These are phyloP conservation scores for Colletotrichum liriopes DNA, from an alignment of 2,329 filamentous ascomycete species.

Conservation along the genomic window DNA sequence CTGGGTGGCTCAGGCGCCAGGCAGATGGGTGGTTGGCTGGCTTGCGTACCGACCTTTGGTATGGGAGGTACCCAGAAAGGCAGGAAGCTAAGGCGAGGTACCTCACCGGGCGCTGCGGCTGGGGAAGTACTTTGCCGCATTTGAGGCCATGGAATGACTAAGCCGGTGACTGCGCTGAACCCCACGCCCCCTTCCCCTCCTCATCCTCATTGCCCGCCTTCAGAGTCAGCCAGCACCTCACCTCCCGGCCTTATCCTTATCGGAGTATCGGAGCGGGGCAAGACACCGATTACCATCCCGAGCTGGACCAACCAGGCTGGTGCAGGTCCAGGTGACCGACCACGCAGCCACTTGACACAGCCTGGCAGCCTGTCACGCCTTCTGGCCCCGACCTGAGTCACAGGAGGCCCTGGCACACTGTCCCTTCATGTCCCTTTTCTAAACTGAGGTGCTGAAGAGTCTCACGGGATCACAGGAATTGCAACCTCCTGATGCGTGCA, in stretches of 20 bases:
- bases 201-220: background rate
- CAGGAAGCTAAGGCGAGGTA: slow-evolving; percentile 21
- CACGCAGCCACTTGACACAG: slow-evolving; percentile 38
- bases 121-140: slow-evolving; percentile 1
- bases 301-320: slow-evolving; percentile 22
- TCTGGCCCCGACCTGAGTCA: slow-evolving; percentile 36
- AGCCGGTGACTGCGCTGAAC: slow-evolving; percentile 12
- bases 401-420: slow-evolving; percentile 39
- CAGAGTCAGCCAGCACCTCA: slow-evolving; percentile 14
- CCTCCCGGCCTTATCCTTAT: slow-evolving; percentile 40
- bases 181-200: slow-evolving; percentile 11
- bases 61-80: slow-evolving; percentile 15
- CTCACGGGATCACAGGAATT: slow-evolving; percentile 30
- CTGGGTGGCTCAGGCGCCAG: slow-evolving; percentile 37
- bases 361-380: slow-evolving; percentile 37
- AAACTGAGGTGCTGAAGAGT: slow-evolving; percentile 13
- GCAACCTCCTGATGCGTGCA: slow-evolving; percentile 38
- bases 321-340: slow-evolving; percentile 39
- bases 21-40: slow-evolving; percentile 8
- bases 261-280: slow-evolving; percentile 41
- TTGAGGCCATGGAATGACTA: slow-evolving; percentile 11
- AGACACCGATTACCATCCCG: slow-evolving; percentile 35
- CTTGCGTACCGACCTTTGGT: slow-evolving; percentile 4
- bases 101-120: background rate
- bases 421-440: slow-evolving; percentile 2